Conservation (phyloP, 2,329 filamentous ascomycete genomes). For the Fusarium gaditjirri region DNA sequence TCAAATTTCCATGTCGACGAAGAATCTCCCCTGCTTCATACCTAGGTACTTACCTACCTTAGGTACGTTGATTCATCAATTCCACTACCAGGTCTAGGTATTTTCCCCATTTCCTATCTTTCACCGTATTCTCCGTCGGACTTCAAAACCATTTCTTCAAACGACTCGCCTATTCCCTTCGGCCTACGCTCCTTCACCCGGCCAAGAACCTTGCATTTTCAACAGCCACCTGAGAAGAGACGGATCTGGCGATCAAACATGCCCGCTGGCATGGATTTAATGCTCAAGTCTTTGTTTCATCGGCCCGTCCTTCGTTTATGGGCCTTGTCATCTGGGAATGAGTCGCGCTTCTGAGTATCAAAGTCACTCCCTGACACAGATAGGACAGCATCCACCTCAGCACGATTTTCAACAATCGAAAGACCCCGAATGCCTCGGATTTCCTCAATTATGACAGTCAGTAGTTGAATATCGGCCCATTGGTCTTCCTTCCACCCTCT, state of each 20-base stretch:
- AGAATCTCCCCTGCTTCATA: not conserved
- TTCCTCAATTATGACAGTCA: not conserved
- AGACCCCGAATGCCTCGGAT: not conserved
- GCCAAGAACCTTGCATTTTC: conserved; percentile 12
- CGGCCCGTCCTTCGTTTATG: conserved; percentile 24
- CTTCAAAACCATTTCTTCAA: not conserved
- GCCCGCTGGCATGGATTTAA: conserved; percentile 10
- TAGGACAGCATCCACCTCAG: not conserved
- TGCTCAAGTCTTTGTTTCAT: conserved; percentile 35
- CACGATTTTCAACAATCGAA: not conserved
- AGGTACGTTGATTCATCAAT: not conserved
- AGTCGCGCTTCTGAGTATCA: conserved; percentile 11
- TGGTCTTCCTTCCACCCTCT: not conserved
- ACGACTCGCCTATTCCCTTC: conserved; percentile 5
- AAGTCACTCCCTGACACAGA: not conserved
- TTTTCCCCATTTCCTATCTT: not conserved
- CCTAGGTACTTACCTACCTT: no score
- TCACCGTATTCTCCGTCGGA: not conserved
- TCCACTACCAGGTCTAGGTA: conserved; percentile 8
- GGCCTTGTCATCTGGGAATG: not conserved
- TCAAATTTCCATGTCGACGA: not conserved
- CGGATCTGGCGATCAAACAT: conserved; percentile 34
- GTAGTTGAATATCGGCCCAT: not conserved
- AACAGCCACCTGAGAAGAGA: conserved; percentile 31
- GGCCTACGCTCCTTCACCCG: conserved; percentile 4